Evolutionary conservation across 768 basidiomycete genomes (phyloP).

Genomic region (Phlebiopsis flavidoalba): DNA sequence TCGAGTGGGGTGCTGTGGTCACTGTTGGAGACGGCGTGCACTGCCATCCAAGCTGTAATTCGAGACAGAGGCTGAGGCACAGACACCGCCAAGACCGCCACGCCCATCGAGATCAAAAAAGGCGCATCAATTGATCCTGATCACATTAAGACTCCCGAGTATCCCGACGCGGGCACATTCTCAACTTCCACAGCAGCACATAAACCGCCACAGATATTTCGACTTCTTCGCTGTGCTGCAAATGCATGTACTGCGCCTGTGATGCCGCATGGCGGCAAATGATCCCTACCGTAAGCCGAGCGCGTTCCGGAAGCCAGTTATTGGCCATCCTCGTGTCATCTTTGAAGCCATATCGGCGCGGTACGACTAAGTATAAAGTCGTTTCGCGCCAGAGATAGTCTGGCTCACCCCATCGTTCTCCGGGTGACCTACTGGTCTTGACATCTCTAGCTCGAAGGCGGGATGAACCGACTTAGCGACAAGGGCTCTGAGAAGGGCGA

Average conservation of each 20-base stretch:
- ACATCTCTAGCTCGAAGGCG: neutral
- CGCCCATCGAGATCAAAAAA: neutral
- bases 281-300: neutral
- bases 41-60: neutral
- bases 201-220: neutral
- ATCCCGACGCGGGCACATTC: neutral
- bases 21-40: neutral
- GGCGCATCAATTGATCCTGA: conserved; percentile 4
- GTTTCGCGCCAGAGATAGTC: neutral
- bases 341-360: neutral
- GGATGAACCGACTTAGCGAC: neutral
- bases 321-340: neutral
- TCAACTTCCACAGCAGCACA: neutral
- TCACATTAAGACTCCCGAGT: neutral
- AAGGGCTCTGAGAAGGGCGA: conserved; percentile 13
- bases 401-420: neutral
- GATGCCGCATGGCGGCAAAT: neutral
- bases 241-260: neutral
- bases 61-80: neutral
- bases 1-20: neutral
- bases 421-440: neutral
- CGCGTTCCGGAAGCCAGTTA: neutral
- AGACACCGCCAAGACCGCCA: conserved; percentile 1
- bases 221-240: neutral
- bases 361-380: neutral